phyloP scores from a whole-genome alignment of 2,329 filamentous ascomycete genomes.

The Calonectria pteridis region DNA sequence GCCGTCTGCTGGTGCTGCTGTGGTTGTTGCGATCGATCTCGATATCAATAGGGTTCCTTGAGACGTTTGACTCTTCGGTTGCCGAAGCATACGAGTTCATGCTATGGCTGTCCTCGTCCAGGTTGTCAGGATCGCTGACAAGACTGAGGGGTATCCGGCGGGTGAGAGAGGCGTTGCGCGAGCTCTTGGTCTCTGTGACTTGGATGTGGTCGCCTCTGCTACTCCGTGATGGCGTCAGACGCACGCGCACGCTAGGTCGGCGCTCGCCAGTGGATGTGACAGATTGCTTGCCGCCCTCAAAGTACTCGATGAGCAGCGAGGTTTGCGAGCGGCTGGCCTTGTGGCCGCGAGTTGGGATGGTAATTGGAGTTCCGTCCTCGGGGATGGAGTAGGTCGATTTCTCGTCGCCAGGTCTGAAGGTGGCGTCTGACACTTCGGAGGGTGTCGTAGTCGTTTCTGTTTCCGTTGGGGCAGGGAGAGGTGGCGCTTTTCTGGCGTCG shows the following conservation, averaged over 20 bases:
- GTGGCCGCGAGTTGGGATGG: slow-evolving; percentile 82
- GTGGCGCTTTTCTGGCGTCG: slow-evolving; percentile 70
- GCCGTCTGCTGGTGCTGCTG: slow-evolving; percentile 58
- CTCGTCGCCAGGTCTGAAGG: slow-evolving; percentile 76
- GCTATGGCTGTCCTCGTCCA: slow-evolving; percentile 74
- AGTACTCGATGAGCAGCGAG: slow-evolving; percentile 94
- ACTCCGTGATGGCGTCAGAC: slow-evolving; percentile 81
- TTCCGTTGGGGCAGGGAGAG: slow-evolving; percentile 84
- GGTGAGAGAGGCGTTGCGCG: slow-evolving; percentile 73
- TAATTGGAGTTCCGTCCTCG: slow-evolving; percentile 91
- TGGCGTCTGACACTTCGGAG: slow-evolving; percentile 72
- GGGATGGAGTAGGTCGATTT: slow-evolving; percentile 84
- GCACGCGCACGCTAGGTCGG: slow-evolving; percentile 83
- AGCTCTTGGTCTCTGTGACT: slow-evolving; percentile 83
- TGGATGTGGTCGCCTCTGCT: slow-evolving; percentile 77
- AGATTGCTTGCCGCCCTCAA: slow-evolving; percentile 79
- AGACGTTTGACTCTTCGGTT: slow-evolving; percentile 83
- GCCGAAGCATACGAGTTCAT: slow-evolving; percentile 82
- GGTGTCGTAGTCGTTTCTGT: slow-evolving; percentile 72
- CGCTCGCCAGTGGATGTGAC: slow-evolving; percentile 70
- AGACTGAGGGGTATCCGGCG: slow-evolving; percentile 67
- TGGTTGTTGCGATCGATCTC: slow-evolving; percentile 78
- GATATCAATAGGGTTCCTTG: slow-evolving; percentile 85
- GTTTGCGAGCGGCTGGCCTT: slow-evolving; percentile 79
- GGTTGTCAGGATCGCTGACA: slow-evolving; percentile 54